These are phyloP conservation scores for Pyrenochaeta sp. DNA, from an alignment of 2,329 filamentous ascomycete species.

Conservation along the genomic window DNA sequence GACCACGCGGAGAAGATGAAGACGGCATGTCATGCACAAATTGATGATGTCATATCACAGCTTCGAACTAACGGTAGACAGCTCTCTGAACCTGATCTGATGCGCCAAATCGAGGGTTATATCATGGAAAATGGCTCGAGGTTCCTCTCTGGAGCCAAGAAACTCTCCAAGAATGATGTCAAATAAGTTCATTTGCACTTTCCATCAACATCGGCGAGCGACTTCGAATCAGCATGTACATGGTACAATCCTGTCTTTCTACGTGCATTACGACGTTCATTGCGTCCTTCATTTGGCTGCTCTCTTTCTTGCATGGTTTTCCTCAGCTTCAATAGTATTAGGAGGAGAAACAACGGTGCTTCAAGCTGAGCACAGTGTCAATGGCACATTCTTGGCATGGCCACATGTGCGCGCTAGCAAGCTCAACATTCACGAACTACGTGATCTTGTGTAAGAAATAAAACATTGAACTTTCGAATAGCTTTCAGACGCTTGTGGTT, in stretches of 20 bases:
- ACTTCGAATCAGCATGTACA: neutral
- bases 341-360: too few relatives aligned
- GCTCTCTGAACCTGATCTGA: neutral
- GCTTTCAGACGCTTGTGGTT: too few relatives aligned
- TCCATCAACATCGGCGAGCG: neutral
- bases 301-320: too few relatives aligned
- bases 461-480: too few relatives aligned
- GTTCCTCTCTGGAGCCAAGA: neutral
- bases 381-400: too few relatives aligned
- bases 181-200: neutral
- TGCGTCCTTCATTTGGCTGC: too few relatives aligned
- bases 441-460: too few relatives aligned
- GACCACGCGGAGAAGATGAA: neutral
- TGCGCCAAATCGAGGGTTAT: neutral
- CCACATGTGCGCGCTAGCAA: too few relatives aligned
- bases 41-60: neutral
- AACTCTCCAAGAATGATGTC: neutral
- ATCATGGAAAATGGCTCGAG: neutral
- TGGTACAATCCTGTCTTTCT: neutral
- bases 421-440: too few relatives aligned
- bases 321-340: too few relatives aligned
- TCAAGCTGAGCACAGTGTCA: too few relatives aligned
- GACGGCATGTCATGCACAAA: neutral
- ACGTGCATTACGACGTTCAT: neutral
- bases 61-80: neutral